A percentile compares a stretch with the other conserved stretches of the same genome.
These are phyloP conservation scores for Cryptosporidium ubiquitum DNA, from an alignment of 169 alveolate genomes.

Conservation along the genomic window DNA sequence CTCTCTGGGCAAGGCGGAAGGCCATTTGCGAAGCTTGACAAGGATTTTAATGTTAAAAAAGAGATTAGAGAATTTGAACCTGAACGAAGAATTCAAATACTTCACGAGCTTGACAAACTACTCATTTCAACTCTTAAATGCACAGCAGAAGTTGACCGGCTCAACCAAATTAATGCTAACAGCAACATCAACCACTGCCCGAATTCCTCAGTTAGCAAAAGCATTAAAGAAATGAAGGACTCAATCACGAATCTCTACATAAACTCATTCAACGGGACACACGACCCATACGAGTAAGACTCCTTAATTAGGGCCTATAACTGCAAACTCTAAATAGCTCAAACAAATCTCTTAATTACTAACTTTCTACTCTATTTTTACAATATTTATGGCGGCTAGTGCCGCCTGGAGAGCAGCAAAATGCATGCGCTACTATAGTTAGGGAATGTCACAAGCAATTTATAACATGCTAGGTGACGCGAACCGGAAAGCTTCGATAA, in stretches of 20 bases:
- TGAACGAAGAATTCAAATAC: background rate
- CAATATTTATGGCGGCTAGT: slow-evolving; percentile 72
- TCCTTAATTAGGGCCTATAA: background rate
- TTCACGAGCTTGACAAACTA: slow-evolving; percentile 12
- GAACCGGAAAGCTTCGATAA: slow-evolving; percentile 50
- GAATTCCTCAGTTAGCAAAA: background rate
- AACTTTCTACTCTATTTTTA: background rate
- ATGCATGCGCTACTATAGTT: slow-evolving; percentile 32
- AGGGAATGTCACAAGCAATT: slow-evolving; percentile 27
- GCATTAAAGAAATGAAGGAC: slow-evolving; percentile 11
- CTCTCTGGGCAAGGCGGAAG: slow-evolving; percentile 65
- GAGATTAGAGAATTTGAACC: slow-evolving; percentile 2
- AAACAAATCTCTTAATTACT: background rate
- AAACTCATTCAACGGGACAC: slow-evolving; percentile 20
- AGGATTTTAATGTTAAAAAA: background rate
- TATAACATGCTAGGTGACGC: background rate
- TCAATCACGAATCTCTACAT: slow-evolving; percentile 6
- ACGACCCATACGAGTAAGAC: background rate
- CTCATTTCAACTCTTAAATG: slow-evolving; percentile 55
- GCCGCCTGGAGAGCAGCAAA: slow-evolving; percentile 70
- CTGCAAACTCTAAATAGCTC: too few relatives aligned
- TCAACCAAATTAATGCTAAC: slow-evolving; percentile 9
- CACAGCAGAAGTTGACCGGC: slow-evolving; percentile 35
- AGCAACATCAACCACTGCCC: slow-evolving; percentile 20
- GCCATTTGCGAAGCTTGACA: slow-evolving; percentile 24